These are phyloP conservation scores for Raphanus raphanistrum DNA, from an alignment of 345 rosid genomes.

Conservation along the genomic window DNA sequence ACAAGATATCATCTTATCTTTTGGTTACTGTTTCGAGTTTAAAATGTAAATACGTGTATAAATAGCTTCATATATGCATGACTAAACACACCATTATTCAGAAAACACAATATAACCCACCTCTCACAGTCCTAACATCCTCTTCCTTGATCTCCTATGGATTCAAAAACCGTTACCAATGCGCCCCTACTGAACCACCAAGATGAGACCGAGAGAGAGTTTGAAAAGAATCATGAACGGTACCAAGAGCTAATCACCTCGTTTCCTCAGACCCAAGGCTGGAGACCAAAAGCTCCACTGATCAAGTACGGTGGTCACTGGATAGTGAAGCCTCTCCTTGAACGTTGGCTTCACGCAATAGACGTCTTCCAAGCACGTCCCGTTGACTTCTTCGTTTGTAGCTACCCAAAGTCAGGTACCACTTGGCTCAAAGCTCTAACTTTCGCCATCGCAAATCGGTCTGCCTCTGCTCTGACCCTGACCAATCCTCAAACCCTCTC, in stretches of 20 bases:
- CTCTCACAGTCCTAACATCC: neutral
- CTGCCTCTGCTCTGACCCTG: neutral
- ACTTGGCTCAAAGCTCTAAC: constrained; percentile 1
- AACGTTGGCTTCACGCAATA: neutral
- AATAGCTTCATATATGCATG: constrained; percentile 5
- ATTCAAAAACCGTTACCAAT: neutral
- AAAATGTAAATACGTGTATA: neutral
- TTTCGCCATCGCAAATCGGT: neutral
- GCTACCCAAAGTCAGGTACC: constrained; percentile 6
- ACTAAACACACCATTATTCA: neutral
- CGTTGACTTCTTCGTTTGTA: neutral
- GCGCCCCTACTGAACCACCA: neutral
- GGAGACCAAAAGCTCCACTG: neutral
- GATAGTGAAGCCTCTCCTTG: neutral
- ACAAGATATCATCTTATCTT: neutral
- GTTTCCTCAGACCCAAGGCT: neutral
- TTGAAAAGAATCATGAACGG: neutral
- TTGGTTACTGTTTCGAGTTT: neutral
- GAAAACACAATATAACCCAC: neutral
- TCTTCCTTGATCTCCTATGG: neutral
- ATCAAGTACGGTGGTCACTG: neutral
- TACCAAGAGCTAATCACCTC: neutral
- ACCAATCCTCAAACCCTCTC: neutral
- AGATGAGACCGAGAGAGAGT: neutral
- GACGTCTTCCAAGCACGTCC: neutral